A percentile compares a stretch with the other conserved stretches of the same genome.
These are phyloP conservation scores for Gliomastix tumulicola DNA, from an alignment of 2,329 filamentous ascomycete genomes.

Conservation along the genomic window DNA sequence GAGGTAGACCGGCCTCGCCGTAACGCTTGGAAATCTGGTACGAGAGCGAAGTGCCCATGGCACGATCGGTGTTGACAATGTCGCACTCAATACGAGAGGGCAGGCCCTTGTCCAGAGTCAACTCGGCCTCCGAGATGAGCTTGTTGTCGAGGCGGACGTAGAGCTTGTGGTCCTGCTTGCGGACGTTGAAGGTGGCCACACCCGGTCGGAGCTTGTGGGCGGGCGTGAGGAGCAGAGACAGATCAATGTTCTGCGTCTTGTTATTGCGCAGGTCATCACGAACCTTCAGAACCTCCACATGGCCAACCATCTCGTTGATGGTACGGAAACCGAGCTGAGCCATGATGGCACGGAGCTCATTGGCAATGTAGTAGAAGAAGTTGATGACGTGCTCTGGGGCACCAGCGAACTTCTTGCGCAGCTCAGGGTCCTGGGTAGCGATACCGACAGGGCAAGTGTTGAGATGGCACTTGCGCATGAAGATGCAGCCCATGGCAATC, in stretches of 20 bases:
- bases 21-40: conserved; percentile 94
- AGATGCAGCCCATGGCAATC: conserved; percentile 94
- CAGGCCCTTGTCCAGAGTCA: conserved; percentile 89
- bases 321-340: conserved; percentile 90
- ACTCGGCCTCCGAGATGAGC: conserved; percentile 89
- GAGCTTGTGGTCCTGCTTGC: conserved; percentile 93
- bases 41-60: conserved; percentile 85
- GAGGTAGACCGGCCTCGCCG: conserved; percentile 79
- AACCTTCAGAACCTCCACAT: conserved; percentile 78
- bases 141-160: conserved; percentile 95
- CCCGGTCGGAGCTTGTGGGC: conserved; percentile 93
- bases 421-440: conserved; percentile 88
- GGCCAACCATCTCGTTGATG: conserved; percentile 96
- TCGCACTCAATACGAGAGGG: conserved; percentile 93
- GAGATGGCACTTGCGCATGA: conserved; percentile 74
- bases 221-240: conserved; percentile 87
- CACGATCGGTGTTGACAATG: conserved; percentile 93
- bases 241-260: conserved; percentile 89
- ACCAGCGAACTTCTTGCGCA: conserved; percentile 88
- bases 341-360: conserved; percentile 96
- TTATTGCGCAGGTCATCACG: conserved; percentile 80
- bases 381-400: conserved; percentile 96
- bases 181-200: conserved; percentile 94
- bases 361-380: conserved; percentile 97
- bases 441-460: conserved; percentile 91